Evolutionary conservation across 306 rosid genomes (phyloP).

Genomic region (Pterocarpus macrocarpus): DNA sequence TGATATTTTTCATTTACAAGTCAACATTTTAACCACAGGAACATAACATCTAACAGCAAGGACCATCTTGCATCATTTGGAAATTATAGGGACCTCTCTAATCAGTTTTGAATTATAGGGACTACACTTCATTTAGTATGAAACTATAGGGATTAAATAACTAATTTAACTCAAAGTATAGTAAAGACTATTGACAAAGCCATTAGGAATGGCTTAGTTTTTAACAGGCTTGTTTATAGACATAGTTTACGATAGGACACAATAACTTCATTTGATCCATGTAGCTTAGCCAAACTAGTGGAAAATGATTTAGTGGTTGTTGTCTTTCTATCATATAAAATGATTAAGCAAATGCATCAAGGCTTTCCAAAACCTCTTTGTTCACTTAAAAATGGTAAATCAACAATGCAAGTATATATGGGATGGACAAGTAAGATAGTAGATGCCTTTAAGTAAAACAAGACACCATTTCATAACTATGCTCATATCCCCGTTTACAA

Average conservation of each 20-base stretch:
- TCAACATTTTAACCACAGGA: conserved; percentile 19
- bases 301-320: no score
- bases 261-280: no score
- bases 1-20: background rate
- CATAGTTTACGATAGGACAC: no score
- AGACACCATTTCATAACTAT: background rate
- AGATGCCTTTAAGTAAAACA: conserved; percentile 23
- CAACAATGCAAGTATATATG: background rate
- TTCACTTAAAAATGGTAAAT: background rate
- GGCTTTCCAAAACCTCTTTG: no score
- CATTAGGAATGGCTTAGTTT: no score
- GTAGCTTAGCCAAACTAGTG: no score
- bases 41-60: conserved; percentile 1
- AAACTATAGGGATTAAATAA: conserved; percentile 21
- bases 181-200: no score
- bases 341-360: no score
- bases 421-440: background rate
- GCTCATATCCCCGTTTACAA: conserved; percentile 15
- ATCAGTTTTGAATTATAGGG: background rate
- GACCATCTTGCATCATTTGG: background rate
- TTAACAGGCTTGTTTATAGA: no score
- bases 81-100: background rate
- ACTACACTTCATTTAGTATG: conserved; percentile 11
- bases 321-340: no score
- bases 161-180: no score